Base-by-base conservation (phyloP, 176 grass and related monocot species). In the Bonia amplexicaulis region DNA sequence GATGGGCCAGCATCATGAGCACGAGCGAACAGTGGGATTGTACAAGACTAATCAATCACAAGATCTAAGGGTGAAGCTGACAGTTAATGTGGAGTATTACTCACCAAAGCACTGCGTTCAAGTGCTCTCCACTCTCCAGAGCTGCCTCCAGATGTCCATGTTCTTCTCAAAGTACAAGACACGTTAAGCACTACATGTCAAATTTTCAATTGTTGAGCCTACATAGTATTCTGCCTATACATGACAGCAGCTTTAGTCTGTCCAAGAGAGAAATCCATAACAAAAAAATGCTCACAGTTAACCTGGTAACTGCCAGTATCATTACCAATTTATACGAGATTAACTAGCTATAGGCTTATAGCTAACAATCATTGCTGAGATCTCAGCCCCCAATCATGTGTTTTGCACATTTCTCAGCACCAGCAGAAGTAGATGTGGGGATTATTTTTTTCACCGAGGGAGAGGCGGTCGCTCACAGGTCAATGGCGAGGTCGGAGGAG, bases 401-500 rank as follows among this genome's bases (percentile, higher is more conserved):
- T 41, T 41, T 41, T 41, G 40, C 70, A 4, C 12, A 31, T 7
- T 11, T 46, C 46, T 0, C 48, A 31, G 1, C 27, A 40, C 37
- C 25, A 23, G 2, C 1, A 40, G 4, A 15, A 26, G 29, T 47
- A 59, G 12, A 6, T 7, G 1, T 6, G 7, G 7, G 11, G 6
- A 2, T 54, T 19, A 1, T 29, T 29, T 54, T 19, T 19, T 54
- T 19, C 51, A 19, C 49, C 1, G 12, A 71, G 25, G 14, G 1
- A n/a, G 12, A 26, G 26, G 44, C 20, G 41, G 35, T 0, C 7
- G 44, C 89, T 69, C 80, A 98, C 93, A 92, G 42, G 83, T 90
- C 77, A 66, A 98, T 87, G 55, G 89, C 35, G 54, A 85, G 68
- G 60, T 93, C 82, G 53, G 81, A 66, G 49, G 70, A 84, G 42